A percentile compares a stretch with the other conserved stretches of the same genome.
Conservation (phyloP, 495 filamentous ascomycete species). For the Podospora bellae-mahoneyi region DNA sequence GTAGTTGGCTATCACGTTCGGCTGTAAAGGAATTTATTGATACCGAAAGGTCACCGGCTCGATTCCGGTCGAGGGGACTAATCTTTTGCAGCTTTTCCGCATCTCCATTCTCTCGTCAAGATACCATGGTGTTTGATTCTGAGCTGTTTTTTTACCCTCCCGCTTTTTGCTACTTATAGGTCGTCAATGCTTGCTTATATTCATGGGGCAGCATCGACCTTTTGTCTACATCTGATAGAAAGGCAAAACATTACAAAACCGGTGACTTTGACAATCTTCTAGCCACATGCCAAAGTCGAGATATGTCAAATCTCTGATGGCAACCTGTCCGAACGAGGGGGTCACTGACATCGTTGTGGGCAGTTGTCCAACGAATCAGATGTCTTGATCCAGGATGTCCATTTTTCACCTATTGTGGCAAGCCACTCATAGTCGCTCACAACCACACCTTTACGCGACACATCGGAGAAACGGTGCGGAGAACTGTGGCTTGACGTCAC, state of each 20-base stretch:
- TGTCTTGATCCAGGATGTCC: neutral
- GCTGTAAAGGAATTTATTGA: conserved; percentile 16
- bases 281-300: neutral
- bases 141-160: neutral
- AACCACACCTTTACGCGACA: neutral
- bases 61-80: conserved; percentile 14
- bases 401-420: neutral
- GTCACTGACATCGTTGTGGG: conserved; percentile 1
- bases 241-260: neutral
- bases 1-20: conserved; percentile 16
- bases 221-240: neutral
- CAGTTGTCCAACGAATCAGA: neutral
- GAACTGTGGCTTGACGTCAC: conserved; percentile 1
- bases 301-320: neutral
- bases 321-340: neutral
- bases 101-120: too few species aligned
- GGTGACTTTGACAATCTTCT: neutral
- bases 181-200: neutral
- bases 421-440: conserved; percentile 1
- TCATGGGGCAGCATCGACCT: neutral
- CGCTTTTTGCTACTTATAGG: neutral
- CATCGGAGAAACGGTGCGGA: neutral
- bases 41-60: conserved; percentile 15
- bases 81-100: neutral
- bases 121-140: neutral